phyloP scores from a whole-genome alignment of 2,329 filamentous ascomycete species.

The Albifimbria verrucaria region DNA sequence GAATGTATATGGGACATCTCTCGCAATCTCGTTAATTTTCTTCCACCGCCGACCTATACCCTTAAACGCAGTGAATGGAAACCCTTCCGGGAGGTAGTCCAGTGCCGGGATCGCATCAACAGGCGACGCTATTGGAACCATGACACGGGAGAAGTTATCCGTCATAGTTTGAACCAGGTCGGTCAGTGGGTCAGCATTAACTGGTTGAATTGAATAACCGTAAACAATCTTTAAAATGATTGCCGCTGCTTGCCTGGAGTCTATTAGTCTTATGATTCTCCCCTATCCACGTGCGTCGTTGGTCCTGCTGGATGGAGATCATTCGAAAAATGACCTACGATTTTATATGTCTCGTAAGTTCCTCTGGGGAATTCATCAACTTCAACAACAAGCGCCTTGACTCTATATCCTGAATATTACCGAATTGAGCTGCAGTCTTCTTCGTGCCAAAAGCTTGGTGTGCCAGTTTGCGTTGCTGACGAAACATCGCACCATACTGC shows the following conservation, averaged over 20 bases:
- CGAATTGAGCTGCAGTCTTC: not conserved
- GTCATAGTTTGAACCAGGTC: conserved; percentile 24
- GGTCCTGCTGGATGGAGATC: too few relatives aligned
- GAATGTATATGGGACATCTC: conserved; percentile 26
- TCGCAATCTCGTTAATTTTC: conserved; percentile 10
- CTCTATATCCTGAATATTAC: conserved; percentile 19
- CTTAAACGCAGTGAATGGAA: conserved; percentile 28
- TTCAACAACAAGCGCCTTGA: conserved; percentile 19
- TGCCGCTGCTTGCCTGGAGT: conserved; percentile 21
- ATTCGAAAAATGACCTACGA: conserved; percentile 17
- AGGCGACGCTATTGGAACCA: conserved; percentile 26
- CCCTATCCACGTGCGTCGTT: too few relatives aligned
- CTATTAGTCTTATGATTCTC: not conserved
- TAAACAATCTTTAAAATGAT: conserved; percentile 25
- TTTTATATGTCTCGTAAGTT: conserved; percentile 20
- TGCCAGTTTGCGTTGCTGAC: conserved; percentile 3
- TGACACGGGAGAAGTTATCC: conserved; percentile 21
- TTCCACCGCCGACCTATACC: conserved; percentile 23
- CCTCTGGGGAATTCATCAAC: conserved; percentile 15
- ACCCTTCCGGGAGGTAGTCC: conserved; percentile 22
- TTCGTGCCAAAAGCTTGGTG: conserved; percentile 4
- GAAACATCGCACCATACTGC: not conserved
- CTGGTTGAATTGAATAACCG: conserved; percentile 27
- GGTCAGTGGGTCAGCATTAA: conserved; percentile 26
- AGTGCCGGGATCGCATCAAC: conserved; percentile 29